Evolutionary conservation across 805 yeast species (phyloP).

Genomic region (Wickerhamomyces chaumierensis): DNA sequence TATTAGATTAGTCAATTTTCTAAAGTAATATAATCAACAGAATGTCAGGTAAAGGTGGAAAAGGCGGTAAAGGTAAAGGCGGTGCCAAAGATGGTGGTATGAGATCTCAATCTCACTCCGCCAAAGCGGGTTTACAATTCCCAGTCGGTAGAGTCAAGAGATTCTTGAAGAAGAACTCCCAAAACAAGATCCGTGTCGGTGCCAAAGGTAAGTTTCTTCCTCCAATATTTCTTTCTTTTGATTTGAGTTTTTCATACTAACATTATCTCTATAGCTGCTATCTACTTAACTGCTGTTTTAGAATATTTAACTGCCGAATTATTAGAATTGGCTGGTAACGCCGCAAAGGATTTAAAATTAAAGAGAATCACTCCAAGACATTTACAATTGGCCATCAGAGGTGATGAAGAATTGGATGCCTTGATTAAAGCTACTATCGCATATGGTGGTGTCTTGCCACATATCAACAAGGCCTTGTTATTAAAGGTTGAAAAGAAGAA

Average conservation of each 20-base stretch:
- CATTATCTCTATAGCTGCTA: conserved; percentile 46
- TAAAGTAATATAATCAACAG: conserved; percentile 4
- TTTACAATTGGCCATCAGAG: conserved; percentile 92
- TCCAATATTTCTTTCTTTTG: too few species aligned
- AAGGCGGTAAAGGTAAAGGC: conserved; percentile 95
- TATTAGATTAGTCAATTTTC: too few species aligned
- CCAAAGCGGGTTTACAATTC: conserved; percentile 90
- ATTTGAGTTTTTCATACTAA: conserved; percentile 7
- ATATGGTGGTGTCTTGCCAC: conserved; percentile 94
- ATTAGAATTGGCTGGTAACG: conserved; percentile 95
- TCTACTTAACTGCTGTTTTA: conserved; percentile 88
- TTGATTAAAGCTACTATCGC: conserved; percentile 93
- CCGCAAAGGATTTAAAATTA: conserved; percentile 90
- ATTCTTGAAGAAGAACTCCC: conserved; percentile 84
- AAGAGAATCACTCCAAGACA: conserved; percentile 98
- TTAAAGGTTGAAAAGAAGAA: conserved; percentile 19
- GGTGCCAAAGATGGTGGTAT: conserved; percentile 60
- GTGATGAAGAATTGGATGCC: conserved; percentile 94
- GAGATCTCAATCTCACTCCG: conserved; percentile 77
- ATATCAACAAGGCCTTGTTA: conserved; percentile 19
- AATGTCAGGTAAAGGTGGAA: conserved; percentile 94
- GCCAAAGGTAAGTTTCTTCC: conserved; percentile 32
- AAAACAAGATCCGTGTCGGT: conserved; percentile 76
- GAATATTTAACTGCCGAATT: conserved; percentile 97
- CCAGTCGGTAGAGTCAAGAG: conserved; percentile 99